Evolutionary conservation across 2,329 filamentous ascomycete genomes (phyloP).

Genomic region (Myriangium duriaei): DNA sequence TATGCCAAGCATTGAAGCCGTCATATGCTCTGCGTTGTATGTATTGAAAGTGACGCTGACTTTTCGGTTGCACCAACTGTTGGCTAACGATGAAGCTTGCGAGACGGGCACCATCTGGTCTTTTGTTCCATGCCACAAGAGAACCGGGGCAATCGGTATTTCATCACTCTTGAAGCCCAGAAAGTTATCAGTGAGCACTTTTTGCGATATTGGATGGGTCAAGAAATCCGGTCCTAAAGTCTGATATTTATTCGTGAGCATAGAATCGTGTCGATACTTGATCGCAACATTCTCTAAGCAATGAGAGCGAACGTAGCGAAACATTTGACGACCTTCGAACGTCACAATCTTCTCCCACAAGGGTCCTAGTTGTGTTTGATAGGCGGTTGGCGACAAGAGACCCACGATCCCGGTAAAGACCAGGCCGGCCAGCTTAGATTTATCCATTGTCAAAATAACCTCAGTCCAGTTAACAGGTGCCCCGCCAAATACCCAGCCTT

Average conservation of each 20-base stretch:
- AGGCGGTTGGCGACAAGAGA: not conserved
- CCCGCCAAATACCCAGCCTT: not conserved
- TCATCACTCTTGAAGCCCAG: not conserved
- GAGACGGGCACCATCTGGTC: not conserved
- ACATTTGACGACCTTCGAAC: not conserved
- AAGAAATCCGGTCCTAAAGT: not conserved
- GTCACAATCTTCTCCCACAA: not conserved
- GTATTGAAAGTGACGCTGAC: not conserved
- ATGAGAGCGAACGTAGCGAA: not conserved
- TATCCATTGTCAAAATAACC: not conserved
- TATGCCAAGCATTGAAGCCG: not conserved
- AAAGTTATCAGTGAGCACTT: not conserved
- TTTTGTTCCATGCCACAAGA: not conserved
- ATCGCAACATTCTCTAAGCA: not conserved
- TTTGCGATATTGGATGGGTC: not conserved
- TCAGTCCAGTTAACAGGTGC: not conserved
- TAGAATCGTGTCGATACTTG: not conserved
- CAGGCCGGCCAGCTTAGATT: not conserved
- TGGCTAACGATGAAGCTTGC: not conserved
- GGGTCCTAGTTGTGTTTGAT: not conserved
- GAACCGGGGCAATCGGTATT: not conserved
- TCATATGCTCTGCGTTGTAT: not conserved
- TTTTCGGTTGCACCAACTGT: not conserved
- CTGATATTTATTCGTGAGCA: not conserved
- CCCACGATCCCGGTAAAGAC: not conserved